Evolutionary conservation across 148 eudicot species (phyloP), one percentile per base, ranked within the genome.

Genomic region (Camellia japonica): DNA sequence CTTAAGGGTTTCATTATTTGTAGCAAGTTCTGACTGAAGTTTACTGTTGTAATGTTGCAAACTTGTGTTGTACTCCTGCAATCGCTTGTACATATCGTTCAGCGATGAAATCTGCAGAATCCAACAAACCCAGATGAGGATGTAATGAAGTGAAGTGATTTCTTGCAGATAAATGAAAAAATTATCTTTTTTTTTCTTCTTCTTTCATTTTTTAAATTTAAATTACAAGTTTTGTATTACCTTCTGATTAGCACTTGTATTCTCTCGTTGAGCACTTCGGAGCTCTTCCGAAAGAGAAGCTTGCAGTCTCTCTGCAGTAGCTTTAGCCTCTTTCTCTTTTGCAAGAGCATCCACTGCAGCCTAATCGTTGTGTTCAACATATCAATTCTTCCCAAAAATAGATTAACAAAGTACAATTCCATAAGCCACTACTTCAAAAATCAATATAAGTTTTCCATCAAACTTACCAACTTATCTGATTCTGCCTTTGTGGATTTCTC

Each of bases 31-130:
- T 14, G 94, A 87, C 80, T 96, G 99, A 77, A 96, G 98, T 79
- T 88, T 96, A 84, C 91, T 93, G 76, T 96, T 96, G 82, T 93
- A 96, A 68, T 96, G 98, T 83, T 96, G 99, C 86, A 96, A 87
- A 64, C 98, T 96, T 9, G 97, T 89, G 82, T 96, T 96, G 83
- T 93, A 93, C 71, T 96, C 99, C 52, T 96, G 99, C 82, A 96
- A 83, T 74, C 97, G 82, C 90, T 90, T 93, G 83, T 92, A 93
- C 93, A 89, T 93, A 65, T 93, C 98, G 70, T 93, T 91, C 11
- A 93, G 90, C 9, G 98, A 92, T 60, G 89, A 81, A 73, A 96
- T 92, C 98, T 96, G 91, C 84, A 83, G 47, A 68, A 78, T 75
- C 19, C 7, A 76, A 54, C 46, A 84, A 64, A 76, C 42, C 64